Conservation (phyloP, 345 rosid genomes). For the Turritis glabra region DNA sequence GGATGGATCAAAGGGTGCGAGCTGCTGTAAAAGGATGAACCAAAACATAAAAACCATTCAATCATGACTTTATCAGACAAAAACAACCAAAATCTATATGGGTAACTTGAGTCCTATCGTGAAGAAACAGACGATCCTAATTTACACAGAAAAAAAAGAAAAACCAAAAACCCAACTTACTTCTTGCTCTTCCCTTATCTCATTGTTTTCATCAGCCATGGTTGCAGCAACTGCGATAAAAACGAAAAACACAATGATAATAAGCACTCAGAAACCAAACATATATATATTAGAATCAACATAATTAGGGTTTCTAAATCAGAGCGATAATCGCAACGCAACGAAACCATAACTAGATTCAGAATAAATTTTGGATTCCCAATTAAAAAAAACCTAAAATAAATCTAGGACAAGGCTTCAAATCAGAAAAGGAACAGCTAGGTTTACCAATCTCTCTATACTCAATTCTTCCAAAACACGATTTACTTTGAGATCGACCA, state of each 20-base stretch:
- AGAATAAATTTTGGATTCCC: neutral
- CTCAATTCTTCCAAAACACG: neutral
- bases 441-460: neutral
- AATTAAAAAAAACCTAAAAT: too few relatives aligned
- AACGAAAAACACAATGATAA: neutral
- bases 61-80: neutral
- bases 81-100: neutral
- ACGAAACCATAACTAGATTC: neutral
- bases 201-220: constrained; percentile 41
- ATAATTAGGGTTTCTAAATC: neutral
- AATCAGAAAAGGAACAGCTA: neutral
- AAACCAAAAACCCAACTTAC: neutral
- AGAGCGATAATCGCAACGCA: neutral
- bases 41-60: neutral
- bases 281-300: neutral
- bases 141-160: too few relatives aligned
- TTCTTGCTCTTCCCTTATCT: constrained; percentile 39
- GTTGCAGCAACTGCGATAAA: constrained; percentile 14
- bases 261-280: neutral
- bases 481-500: neutral
- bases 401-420: constrained; percentile 3
- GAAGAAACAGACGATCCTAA: neutral
- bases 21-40: constrained; percentile 39
- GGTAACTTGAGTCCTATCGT: neutral
- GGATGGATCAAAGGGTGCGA: constrained; percentile 84